Base-by-base conservation (phyloP, 2,329 filamentous ascomycete genomes). In the Alternaria novae-zelandiae region DNA sequence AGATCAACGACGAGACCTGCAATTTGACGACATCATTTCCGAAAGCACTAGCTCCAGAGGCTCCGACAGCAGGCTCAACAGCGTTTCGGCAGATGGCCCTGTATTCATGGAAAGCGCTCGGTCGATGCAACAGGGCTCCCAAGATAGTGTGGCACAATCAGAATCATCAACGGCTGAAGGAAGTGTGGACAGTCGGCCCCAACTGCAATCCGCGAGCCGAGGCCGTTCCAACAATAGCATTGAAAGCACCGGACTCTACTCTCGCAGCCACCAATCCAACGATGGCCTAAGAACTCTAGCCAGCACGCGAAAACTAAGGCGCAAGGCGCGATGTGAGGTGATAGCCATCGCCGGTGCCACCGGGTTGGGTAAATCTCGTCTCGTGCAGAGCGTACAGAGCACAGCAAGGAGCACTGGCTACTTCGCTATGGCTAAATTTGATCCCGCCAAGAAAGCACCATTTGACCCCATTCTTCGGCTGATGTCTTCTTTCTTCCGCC, bases 391-490 rank as follows among this genome's bases (percentile, higher is more conserved):
- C 59, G 82, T 89, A 9, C 87, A 89, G 65, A 81, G 84, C 10
- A 80, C 82, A 21, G 87, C 88, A 43, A 84, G 88, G 30, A 85
- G 83, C 67, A 78, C 85, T 61, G 88, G 88, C 6, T 90, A 89
- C 70, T 88, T 88, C 68, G 86, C 87, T 1, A 84, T 85, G 50
- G 84, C 87, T 25, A 87, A 86, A 67, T 87, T 90, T 58, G 88
- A 90, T 67, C 83, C 86, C 56, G 83, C 86, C 17, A 85, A 85
- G 67, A 84, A 84, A 57, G 83, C 86, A 6, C 88, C 88, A 0
- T 90, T 89, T 66, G 88, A 89, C 59, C 86, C 88, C 0, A 83
- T 89, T 41, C 80, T 89, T 17, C 85, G 84, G 64, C 81, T 88
- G n/a, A 83, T 90, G 79, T 86, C 86, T 7, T 88, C 86, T 41